Base-by-base conservation (phyloP, 106 monocot species). In the Narthecium ossifragum region DNA sequence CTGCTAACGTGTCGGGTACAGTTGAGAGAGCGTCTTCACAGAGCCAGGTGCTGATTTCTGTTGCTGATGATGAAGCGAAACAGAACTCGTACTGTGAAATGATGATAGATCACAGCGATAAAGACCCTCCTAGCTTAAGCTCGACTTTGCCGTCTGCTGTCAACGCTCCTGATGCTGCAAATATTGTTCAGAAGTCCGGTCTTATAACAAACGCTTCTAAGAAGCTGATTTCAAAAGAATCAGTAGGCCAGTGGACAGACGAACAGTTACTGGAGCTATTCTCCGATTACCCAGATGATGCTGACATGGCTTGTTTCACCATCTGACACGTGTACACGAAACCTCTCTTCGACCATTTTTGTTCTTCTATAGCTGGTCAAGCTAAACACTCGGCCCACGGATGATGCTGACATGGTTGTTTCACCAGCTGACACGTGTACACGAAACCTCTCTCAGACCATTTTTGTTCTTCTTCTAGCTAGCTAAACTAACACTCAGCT, bases 191-290 rank as follows among this genome's bases (percentile, higher is more conserved):
- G 1, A 33, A 46, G 33, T n/a, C 68, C 22, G 43, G 70, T 8
- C 43, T 43, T 23, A 43, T 21, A 70, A 31, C 10, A 2, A 28
- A 13, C 31, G 69, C 48, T 31, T 23, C 73, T 26, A 62, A 41
- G 36, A 73, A 47, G 3, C 7, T 33, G 53, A 62, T 63, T 55
- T 63, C 78, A 6, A 70, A 33, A 28, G 60, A 46, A 57, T 79
- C 88, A 39, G 66, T 56, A 67, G 60, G 55, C 56, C 65, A 76
- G 56, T 88, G 88, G 88, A 88, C 88, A 0, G 88, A 88, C 39
- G 88, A 88, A 30, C 83, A 88, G 37, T 57, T 88, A 9, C 53
- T 63, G 6, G 76, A 79, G 62, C 64, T 88, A 25, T 87, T 82
- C 70, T 34, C 69, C 46, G 88, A 88, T 39, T 76, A 80, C 31